Percentiles rank a stretch among this genome's conserved stretches.
These are phyloP conservation scores for Apiotrichum akiyoshidainum DNA, from an alignment of 1,284 basidiomycete genomes.

Conservation along the genomic window DNA sequence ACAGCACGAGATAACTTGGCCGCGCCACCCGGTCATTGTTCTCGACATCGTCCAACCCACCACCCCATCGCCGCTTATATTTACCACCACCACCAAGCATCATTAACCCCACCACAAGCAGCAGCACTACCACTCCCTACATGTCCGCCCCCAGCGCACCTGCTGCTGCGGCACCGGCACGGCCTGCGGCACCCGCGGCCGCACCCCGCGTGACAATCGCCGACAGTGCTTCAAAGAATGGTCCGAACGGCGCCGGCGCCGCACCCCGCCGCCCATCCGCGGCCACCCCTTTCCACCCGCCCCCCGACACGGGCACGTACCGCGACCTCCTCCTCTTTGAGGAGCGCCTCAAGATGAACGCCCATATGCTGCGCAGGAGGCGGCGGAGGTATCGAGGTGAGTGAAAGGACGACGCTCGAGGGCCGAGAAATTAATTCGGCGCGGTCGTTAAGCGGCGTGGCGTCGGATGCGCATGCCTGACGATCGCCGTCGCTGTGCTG, in stretches of 20 bases:
- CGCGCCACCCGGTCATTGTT: no score
- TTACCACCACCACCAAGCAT: no score
- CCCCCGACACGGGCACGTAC: slow-evolving; percentile 71
- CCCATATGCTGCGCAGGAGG: slow-evolving; percentile 71
- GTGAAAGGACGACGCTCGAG: slow-evolving; percentile 43
- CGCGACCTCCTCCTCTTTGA: slow-evolving; percentile 90
- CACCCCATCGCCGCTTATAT: no score
- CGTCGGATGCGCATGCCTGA: no score
- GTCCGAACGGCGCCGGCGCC: background rate
- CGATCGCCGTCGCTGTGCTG: no score
- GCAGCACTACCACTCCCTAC: no score
- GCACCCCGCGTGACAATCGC: slow-evolving; percentile 1
- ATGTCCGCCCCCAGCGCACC: background rate
- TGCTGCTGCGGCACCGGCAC: background rate
- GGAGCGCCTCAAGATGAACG: slow-evolving; percentile 91
- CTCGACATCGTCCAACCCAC: no score
- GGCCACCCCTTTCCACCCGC: slow-evolving; percentile 57
- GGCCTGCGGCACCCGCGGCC: background rate
- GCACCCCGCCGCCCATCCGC: slow-evolving; percentile 9
- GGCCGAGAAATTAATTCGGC: no score
- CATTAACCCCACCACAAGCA: no score
- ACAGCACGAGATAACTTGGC: no score
- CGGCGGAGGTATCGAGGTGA: slow-evolving; percentile 83
- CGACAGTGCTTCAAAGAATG: background rate
- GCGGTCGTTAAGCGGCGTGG: no score